These are phyloP conservation scores for Magnolia kwangsiensis DNA, from an alignment of 164 flowering plant genomes.

Conservation along the genomic window DNA sequence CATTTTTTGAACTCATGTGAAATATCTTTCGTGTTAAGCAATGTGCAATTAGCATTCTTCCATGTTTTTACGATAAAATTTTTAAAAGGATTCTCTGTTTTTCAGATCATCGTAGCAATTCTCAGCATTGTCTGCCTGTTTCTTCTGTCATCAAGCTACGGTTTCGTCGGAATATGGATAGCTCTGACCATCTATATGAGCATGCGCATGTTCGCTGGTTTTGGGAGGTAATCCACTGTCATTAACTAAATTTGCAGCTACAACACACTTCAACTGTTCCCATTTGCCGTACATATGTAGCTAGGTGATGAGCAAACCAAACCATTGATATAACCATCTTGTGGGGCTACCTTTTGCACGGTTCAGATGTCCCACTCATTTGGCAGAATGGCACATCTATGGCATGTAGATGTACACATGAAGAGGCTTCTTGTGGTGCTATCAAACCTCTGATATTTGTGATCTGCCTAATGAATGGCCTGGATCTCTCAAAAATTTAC, in stretches of 20 bases:
- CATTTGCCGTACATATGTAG: too few species aligned
- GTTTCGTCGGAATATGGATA: conserved; percentile 82
- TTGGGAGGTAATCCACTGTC: conserved; percentile 58
- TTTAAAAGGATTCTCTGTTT: not conserved
- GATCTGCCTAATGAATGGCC: too few species aligned
- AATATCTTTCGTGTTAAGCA: not conserved
- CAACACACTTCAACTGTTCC: too few species aligned
- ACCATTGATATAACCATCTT: too few species aligned
- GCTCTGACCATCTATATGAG: conserved; percentile 81
- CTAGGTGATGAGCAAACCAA: too few species aligned
- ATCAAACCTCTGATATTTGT: not conserved
- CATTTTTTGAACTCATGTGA: not conserved
- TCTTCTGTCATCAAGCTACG: conserved; percentile 48
- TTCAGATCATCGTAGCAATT: conserved; percentile 76
- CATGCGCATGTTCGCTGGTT: conserved; percentile 62
- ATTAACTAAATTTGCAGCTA: too few species aligned
- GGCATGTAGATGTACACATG: not conserved
- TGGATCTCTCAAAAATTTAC: too few species aligned
- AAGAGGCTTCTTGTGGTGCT: not conserved
- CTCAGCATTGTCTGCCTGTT: conserved; percentile 59
- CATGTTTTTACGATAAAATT: not conserved
- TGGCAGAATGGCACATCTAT: not conserved
- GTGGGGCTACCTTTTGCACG: too few species aligned
- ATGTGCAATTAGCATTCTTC: not conserved
- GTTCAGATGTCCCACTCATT: too few species aligned